Evolutionary conservation across 345 rosid genomes (phyloP), one percentile per base, ranked within the genome.

Genomic region (Eucalyptus erythrocorys): DNA sequence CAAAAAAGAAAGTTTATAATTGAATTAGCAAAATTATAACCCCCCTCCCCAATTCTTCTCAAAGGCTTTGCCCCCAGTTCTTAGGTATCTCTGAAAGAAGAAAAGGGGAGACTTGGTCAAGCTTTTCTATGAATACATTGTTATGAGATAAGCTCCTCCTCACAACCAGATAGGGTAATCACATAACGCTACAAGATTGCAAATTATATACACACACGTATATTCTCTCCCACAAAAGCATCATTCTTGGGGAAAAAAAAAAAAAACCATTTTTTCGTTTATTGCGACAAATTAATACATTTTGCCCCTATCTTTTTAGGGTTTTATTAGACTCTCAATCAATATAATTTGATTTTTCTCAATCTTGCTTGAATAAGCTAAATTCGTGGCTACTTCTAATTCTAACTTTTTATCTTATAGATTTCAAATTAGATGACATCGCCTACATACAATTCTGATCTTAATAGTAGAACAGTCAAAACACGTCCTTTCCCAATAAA

Each of bases 1-100:
- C 0, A 51, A 51, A 19, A 51, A 48, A 49, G 7, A 51, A 16
- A 0, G 4, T 7, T 51, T 7, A 51, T 51, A 0, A 19, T 0
- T 19, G 4, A 51, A 51, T 51, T 51, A 51, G 9, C 1, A 51
- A 51, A 51, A 51, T 51, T 51, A 19, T 51, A 19, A n/a, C n/a
- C n/a, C n/a, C n/a, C n/a, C n/a, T n/a, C n/a, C n/a, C n/a, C n/a
- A n/a, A n/a, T 24, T 55, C 61, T 22, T 24, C 13, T 55, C 13
- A 55, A 55, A 55, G 27, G 24, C 27, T 22, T 1, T 55, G 27
- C 13, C 59, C 26, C 61, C 27, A 55, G 61, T 55, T 55, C 13
- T 24, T 55, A 24, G 61, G 13, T 55, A 55, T 24, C 61, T 55
- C 61, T 3, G 30, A 24, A 55, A 55, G 30, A 24, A 55, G 30